Base-by-base conservation (phyloP, 352 stramenopile species). In the Phytophthora rubi region DNA sequence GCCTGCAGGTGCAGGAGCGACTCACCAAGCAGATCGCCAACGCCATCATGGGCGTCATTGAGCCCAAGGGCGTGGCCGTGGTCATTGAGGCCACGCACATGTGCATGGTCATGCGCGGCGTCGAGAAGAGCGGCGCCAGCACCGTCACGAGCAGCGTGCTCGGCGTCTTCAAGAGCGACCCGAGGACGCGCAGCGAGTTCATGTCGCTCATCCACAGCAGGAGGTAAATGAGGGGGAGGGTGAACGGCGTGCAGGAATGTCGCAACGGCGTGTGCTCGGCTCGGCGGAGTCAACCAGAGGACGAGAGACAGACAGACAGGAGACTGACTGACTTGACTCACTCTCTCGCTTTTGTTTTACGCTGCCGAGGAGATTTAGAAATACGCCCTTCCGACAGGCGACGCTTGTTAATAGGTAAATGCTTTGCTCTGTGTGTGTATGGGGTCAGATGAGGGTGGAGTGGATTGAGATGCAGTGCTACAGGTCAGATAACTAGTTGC, bases 41-140 rank as follows among this genome's bases (percentile, higher is more conserved):
- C 80, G 97, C 97, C 10, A 95, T 99, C 59, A 98, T 98, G 85
- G 91, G 98, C 62, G 95, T 95, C 28, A 94, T 99, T 54, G 78
- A 99, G 66, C 97, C 98, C 48, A 87, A 99, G 58, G 98, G 98
- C 35, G 98, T 99, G 16, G 98, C 89, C 4, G 98, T 99, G n/a
- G 96, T 99, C 60, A 95, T 99, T 57, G 98, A 99, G 79, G 95
- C 96, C 39, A 97, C 88, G 37, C 98, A 99, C 85, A 99, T 99
- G 93, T 99, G 98, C 83, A 99, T 99, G 98, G 91, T 98, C 39
- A 99, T 99, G 97, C 90, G 98, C 33, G 98, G 98, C 49, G 98
- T 99, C 4, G 94, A 99, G 77, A 99, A 99, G 77, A 96, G 95
- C 32, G 95, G 95, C 6, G 90, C 97, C 10, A 97, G 84, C 26